phyloP scores from a whole-genome alignment of 352 stramenopile species.

The Phytophthora megakarya region DNA sequence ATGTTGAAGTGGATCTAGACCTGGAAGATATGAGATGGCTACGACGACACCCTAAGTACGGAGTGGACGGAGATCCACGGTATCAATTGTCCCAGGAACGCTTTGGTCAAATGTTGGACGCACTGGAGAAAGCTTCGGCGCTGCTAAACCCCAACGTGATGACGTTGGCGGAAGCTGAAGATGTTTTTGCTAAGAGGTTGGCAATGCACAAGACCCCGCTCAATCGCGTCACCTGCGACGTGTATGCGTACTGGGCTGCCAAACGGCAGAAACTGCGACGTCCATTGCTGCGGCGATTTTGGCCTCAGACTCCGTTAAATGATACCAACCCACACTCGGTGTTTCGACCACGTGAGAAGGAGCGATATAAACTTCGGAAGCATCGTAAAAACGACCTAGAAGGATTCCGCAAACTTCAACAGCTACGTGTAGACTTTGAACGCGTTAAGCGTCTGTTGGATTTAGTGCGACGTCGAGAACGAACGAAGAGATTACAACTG shows the following conservation, averaged over 20 bases:
- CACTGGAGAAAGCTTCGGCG: slow-evolving; percentile 84
- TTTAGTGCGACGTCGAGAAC: slow-evolving; percentile 87
- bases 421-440: slow-evolving; percentile 94
- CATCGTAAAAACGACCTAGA: slow-evolving; percentile 97
- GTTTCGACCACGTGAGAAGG: slow-evolving; percentile 97
- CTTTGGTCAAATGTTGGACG: slow-evolving; percentile 86
- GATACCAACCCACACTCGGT: slow-evolving; percentile 98
- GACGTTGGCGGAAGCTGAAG: slow-evolving; percentile 72
- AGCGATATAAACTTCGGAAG: slow-evolving; percentile 97
- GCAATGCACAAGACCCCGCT: slow-evolving; percentile 71
- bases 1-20: slow-evolving; percentile 79
- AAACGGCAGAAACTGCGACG: slow-evolving; percentile 93
- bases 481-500: slow-evolving; percentile 81
- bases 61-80: slow-evolving; percentile 74
- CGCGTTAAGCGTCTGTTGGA: slow-evolving; percentile 82
- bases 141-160: slow-evolving; percentile 81
- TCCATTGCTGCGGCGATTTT: slow-evolving; percentile 94
- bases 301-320: slow-evolving; percentile 95
- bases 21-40: slow-evolving; percentile 91
- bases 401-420: slow-evolving; percentile 93
- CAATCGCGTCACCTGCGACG: slow-evolving; percentile 75
- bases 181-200: slow-evolving; percentile 73
- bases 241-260: slow-evolving; percentile 96
- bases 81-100: slow-evolving; percentile 73
- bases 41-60: slow-evolving; percentile 80